Evolutionary conservation across 2,329 filamentous ascomycete genomes (phyloP).

Genomic region (Aspergillus nomiae): DNA sequence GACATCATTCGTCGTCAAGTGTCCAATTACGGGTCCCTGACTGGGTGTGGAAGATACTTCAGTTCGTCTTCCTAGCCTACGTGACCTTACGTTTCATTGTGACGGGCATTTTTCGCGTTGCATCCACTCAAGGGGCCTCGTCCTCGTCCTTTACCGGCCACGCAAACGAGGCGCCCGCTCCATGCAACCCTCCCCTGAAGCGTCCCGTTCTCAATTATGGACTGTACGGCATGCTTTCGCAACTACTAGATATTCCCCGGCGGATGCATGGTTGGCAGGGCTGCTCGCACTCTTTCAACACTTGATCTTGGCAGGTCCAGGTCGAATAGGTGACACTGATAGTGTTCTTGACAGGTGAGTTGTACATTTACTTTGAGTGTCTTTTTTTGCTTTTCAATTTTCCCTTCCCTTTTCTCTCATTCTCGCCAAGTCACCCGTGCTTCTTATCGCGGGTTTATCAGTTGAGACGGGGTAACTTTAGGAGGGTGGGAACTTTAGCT

Average conservation of each 20-base stretch:
- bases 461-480: conserved; percentile 6
- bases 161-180: conserved; percentile 34
- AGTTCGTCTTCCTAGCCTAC: conserved; percentile 55
- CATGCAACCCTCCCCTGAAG: conserved; percentile 33
- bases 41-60: conserved; percentile 55
- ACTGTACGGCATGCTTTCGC: conserved; percentile 72
- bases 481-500: conserved; percentile 23
- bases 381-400: conserved; percentile 9
- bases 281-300: conserved; percentile 75
- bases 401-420: conserved; percentile 7
- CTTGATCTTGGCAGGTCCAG: conserved; percentile 71
- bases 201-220: conserved; percentile 75
- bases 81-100: conserved; percentile 68
- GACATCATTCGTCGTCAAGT: conserved; percentile 28
- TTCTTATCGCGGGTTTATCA: conserved; percentile 1
- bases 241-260: conserved; percentile 70
- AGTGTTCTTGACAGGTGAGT: conserved; percentile 90
- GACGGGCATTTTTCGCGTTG: conserved; percentile 65
- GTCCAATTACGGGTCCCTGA: conserved; percentile 38
- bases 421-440: not conserved
- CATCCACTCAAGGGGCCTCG: conserved; percentile 56
- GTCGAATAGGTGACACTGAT: conserved; percentile 72
- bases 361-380: conserved; percentile 18
- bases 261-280: conserved; percentile 89
- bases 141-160: conserved; percentile 26